A percentile compares a stretch with the other conserved stretches of the same genome.
phyloP scores from a whole-genome alignment of 2,329 filamentous ascomycete species.

The Ceratocystis harringtonii region DNA sequence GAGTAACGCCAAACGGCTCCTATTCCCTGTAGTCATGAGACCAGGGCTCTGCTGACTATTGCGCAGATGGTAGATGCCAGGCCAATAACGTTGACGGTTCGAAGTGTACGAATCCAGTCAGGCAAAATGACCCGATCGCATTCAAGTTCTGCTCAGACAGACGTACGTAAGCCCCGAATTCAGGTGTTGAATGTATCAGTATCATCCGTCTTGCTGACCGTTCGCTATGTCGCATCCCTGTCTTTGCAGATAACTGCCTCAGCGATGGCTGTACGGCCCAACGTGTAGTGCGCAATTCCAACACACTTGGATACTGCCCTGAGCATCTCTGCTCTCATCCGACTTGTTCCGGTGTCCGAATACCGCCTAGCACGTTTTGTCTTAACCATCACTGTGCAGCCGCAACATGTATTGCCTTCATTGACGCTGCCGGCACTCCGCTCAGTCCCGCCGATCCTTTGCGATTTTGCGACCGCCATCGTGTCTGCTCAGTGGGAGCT shows the following conservation, averaged over 20 bases:
- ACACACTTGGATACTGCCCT: constrained; percentile 18
- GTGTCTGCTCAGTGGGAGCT: constrained; percentile 17
- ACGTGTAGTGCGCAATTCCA: constrained; percentile 2
- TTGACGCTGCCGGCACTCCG: constrained; percentile 17
- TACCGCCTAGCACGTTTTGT: constrained; percentile 15
- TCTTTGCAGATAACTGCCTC: constrained; percentile 19
- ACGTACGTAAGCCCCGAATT: constrained; percentile 17
- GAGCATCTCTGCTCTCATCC: constrained; percentile 20
- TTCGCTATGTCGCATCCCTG: neutral
- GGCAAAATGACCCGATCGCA: constrained; percentile 19
- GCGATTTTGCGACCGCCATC: constrained; percentile 21
- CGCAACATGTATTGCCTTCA: constrained; percentile 16
- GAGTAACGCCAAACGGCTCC: neutral
- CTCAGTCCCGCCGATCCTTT: constrained; percentile 13
- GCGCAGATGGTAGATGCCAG: constrained; percentile 17
- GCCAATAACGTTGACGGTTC: constrained; percentile 8
- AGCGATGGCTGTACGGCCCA: constrained; percentile 17
- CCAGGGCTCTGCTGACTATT: neutral
- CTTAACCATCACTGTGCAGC: constrained; percentile 19
- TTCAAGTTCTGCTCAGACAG: constrained; percentile 19
- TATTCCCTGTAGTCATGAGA: neutral
- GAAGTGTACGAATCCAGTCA: constrained; percentile 19
- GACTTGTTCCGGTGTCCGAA: constrained; percentile 15
- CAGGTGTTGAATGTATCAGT: neutral
- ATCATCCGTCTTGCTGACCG: neutral